These are phyloP conservation scores for Lasiodiplodia sp. DNA, from an alignment of 2,329 filamentous ascomycete genomes.

Conservation along the genomic window DNA sequence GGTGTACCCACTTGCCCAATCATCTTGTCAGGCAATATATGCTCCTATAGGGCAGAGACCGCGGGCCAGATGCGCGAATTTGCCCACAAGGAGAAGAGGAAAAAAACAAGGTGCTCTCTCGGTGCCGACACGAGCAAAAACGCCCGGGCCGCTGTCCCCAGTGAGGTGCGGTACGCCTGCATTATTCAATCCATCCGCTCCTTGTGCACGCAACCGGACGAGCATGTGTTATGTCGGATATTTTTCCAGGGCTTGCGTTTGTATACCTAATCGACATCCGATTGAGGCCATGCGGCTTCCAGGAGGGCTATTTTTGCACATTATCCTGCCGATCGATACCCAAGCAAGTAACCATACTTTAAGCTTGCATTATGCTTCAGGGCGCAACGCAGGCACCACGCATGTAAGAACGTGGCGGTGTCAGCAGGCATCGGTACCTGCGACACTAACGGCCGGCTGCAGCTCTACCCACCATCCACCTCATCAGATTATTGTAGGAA, in stretches of 20 bases:
- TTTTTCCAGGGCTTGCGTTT: background rate
- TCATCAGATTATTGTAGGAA: background rate
- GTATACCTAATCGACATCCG: too few species aligned
- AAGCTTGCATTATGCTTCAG: slow-evolving; percentile 4
- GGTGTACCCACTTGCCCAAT: slow-evolving; percentile 7
- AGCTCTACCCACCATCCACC: background rate
- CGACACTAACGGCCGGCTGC: background rate
- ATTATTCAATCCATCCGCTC: background rate
- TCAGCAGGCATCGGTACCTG: slow-evolving; percentile 11
- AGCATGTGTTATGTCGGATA: background rate
- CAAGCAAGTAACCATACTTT: background rate
- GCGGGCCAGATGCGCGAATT: slow-evolving; percentile 2
- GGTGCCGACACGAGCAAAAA: background rate
- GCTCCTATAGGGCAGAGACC: slow-evolving; percentile 5
- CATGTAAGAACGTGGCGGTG: background rate
- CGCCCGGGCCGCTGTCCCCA: background rate
- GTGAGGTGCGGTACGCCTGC: background rate
- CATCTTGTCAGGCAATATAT: background rate
- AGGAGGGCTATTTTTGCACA: background rate
- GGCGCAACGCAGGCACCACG: slow-evolving; percentile 12
- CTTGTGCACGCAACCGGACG: background rate
- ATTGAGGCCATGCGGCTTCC: background rate
- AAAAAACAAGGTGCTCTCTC: background rate
- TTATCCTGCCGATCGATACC: background rate
- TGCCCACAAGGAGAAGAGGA: background rate